Base-by-base conservation (phyloP, 2,329 filamentous ascomycete genomes). In the Clonostachys solani region DNA sequence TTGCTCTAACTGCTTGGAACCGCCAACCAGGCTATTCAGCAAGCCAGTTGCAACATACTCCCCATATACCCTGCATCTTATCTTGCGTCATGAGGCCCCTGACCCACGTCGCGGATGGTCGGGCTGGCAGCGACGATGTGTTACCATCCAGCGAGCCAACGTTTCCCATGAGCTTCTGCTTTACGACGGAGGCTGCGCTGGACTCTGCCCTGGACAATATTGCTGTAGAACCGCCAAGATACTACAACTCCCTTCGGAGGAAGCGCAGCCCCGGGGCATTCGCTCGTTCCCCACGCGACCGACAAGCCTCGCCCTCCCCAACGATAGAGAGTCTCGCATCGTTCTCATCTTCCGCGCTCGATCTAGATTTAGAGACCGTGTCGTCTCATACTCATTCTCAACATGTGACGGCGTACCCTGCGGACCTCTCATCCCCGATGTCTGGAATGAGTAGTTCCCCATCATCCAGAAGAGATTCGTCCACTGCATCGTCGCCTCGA, bases 391-490 rank as follows among this genome's bases (percentile, higher is more conserved):
- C 56, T 35, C 46, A 47, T 5, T 60, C 60, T 18, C 53, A 52
- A n/a, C 55, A 57, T 17, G 54, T 59, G 34, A 63, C 56, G 4
- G 60, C 64, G 3, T 51, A 58, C 12, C 50, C 60, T 34, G 43
- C 56, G 16, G 59, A 51, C 6, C 45, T 57, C 16, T 60, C 59
- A 5, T 56, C 57, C 12, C 52, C 62, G 3, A 56, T 54, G 37
- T 68, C 64, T 2, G 53, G 58, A 13, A 57, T 76, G 33, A 80
- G 78, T 52, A 73, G 68, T 45, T 29, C 23, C 36, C 63, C 71
- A 10, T 77, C 73, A 12, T 81, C 79, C n/a, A 69, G 73, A 40
- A 68, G 70, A 49, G 72, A 74, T 55, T 80, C 78, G 4, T 65
- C 80, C 3, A 65, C 66, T 5, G 71, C 67, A 6, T 79, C 75